Percentiles rank a stretch among this genome's conserved stretches.
Evolutionary conservation across 23 red algal species (phyloP).

Genomic region (Gracilaria caudata): DNA sequence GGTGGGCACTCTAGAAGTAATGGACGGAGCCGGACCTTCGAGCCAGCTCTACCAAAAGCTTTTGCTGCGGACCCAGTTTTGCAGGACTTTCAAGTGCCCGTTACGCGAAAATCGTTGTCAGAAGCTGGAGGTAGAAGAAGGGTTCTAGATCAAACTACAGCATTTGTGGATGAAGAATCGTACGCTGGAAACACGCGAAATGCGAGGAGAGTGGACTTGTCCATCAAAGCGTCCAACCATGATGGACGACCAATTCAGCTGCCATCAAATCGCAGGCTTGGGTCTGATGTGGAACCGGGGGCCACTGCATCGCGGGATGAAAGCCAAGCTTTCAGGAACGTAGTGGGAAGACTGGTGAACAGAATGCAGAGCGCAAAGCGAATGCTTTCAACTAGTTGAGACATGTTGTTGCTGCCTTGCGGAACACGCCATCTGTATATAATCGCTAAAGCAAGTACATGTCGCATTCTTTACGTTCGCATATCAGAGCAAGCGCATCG

Average conservation of each 20-base stretch:
- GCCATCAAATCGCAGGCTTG: slow-evolving; percentile 5
- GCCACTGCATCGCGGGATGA: slow-evolving; percentile 1
- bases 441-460: slow-evolving; percentile 19
- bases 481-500: background rate
- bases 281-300: slow-evolving; percentile 39
- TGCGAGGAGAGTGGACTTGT: background rate
- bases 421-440: slow-evolving; percentile 1
- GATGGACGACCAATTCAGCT: slow-evolving; percentile 4
- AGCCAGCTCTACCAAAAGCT: slow-evolving; percentile 30
- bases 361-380: slow-evolving; percentile 48
- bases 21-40: background rate
- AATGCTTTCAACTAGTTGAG: slow-evolving; percentile 24
- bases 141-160: background rate
- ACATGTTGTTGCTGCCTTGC: background rate
- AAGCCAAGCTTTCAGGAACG: slow-evolving; percentile 22
- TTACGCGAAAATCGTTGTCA: slow-evolving; percentile 51
- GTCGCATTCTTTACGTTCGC: background rate
- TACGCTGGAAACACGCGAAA: background rate
- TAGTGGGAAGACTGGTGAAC: slow-evolving; percentile 57
- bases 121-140: slow-evolving; percentile 35
- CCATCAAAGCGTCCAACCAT: background rate
- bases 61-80: slow-evolving; percentile 40
- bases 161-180: slow-evolving; percentile 33
- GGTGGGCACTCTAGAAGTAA: background rate
- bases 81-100: slow-evolving; percentile 48